Base-by-base conservation (phyloP, 345 rosid genomes). In the Camelina laxa region DNA sequence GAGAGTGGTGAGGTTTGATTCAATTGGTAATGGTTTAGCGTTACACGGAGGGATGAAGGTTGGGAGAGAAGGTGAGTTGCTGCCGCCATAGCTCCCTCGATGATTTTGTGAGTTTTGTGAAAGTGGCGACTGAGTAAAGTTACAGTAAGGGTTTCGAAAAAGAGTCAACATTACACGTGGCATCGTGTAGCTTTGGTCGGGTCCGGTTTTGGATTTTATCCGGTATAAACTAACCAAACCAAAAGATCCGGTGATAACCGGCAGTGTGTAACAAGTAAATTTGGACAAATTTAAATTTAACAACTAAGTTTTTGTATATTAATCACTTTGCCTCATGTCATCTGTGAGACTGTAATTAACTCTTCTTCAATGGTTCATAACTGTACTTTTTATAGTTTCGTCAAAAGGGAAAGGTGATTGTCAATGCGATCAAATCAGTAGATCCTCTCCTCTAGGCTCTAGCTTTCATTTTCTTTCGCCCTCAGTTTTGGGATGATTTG, bases 1-100 rank as follows among this genome's bases (percentile, higher is more conserved):
- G 77, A 49, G 75, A 74, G 65, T 44, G 84, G 65, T 48, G 84
- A 84, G 75, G 70, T 63, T 76, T 74, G 89, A 11, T 75, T 77
- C 33, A 75, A 60, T 48, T 65, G 77, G 75, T 80, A 44, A 33
- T 35, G 81, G 2, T 60, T 81, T 73, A 77, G 70, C 71, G 83
- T 77, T 79, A 65, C 77, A 65, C 86, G 82, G 57, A 80, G 60
- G 51, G 84, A 55, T 19, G 83, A 68, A 5, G 85, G 78, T 27
- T 62, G 82, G 3, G 75, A 74, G 49, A 74, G 72, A 15, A 68
- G 19, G 2, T 74, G 79, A 59, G 79, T 61, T 56, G 82, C 24
- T 69, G 79, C 51, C 63, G 81, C 77, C 81, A 78, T 78, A 14
- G 70, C 55, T n/a, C n/a, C n/a, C n/a, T 72, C 33, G 11, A 21